Base-by-base conservation (phyloP, 225 moss, liverwort and hornwort species). In the Lunularia cruciata region DNA sequence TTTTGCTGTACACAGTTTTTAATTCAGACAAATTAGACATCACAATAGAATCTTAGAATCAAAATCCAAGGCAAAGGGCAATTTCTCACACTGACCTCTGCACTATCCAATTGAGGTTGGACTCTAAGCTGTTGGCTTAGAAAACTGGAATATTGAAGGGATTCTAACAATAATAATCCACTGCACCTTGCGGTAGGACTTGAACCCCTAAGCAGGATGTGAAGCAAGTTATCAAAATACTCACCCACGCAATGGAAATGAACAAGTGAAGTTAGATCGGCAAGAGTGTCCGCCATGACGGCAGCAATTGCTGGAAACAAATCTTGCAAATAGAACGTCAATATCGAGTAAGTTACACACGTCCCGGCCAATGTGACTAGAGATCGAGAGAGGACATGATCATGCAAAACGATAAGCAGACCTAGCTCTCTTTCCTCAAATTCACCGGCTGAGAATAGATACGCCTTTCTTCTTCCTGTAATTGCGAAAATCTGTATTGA, bases 241-340 rank as follows among this genome's bases (percentile, higher is more conserved):
- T 70, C 68, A 82, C 81, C 77, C 11, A 77, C 3, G 61, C 74
- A 74, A 39, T 82, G 66, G 10, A 74, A 77, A 60, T 77, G 81
- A 31, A 82, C 51, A 30, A 67, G 25, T 43, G 74, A 57, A 13
- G 73, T 47, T 10, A 82, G 74, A 57, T 77, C 71, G 38, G 27
- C 43, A 16, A 60, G 36, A 62, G 8, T 19, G 49, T 75, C 68
- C 6, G 68, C 72, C 80, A 80, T 80, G 6, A 46, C 43, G 39
- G 36, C 48, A 27, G 46, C 66, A 4, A 46, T 11, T 4, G 15
- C 22, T 6, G 9, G 11, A 28, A 5, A 26, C 11, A 18, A 49
- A 20, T 19, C 57, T 26, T 57, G 57, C 57, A 3, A 33, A n/a
- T n/a, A n/a, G n/a, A n/a, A n/a, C n/a, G n/a, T n/a, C n/a, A n/a